A percentile compares a stretch with the other conserved stretches of the same genome.
These are phyloP conservation scores for Lodderomyces jiufengensis DNA, from an alignment of 1,139 yeast species.

Conservation along the genomic window DNA sequence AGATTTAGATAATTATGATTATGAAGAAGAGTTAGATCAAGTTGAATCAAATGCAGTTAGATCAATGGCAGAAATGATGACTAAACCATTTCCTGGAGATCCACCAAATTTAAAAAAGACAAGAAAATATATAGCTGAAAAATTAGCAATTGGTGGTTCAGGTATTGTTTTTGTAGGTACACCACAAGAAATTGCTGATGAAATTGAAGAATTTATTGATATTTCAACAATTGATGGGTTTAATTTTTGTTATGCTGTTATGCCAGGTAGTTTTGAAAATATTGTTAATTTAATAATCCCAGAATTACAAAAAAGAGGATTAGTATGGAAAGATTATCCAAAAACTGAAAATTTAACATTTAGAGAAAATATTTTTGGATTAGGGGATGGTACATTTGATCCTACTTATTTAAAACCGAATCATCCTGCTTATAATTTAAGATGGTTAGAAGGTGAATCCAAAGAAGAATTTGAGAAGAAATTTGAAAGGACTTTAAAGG, in stretches of 20 bases:
- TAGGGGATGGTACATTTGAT: constrained; percentile 14
- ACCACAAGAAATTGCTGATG: constrained; percentile 25
- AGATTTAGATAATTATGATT: constrained; percentile 25
- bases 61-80: constrained; percentile 27
- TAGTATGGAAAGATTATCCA: constrained; percentile 27
- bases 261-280: constrained; percentile 26
- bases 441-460: constrained; percentile 36
- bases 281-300: constrained; percentile 24
- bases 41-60: constrained; percentile 26
- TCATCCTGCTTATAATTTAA: constrained; percentile 36
- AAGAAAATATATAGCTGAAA: constrained; percentile 22
- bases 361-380: constrained; percentile 23
- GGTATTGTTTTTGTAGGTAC: constrained; percentile 24
- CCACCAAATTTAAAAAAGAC: constrained; percentile 22
- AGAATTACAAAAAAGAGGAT: constrained; percentile 22
- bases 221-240: constrained; percentile 26
- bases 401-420: constrained; percentile 16
- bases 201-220: constrained; percentile 26
- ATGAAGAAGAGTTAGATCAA: constrained; percentile 26
- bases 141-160: constrained; percentile 21
- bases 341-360: constrained; percentile 18
- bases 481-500: constrained; percentile 17
- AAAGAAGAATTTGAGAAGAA: constrained; percentile 30
- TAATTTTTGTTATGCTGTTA: constrained; percentile 24
- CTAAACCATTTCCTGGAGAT: constrained; percentile 25